These are phyloP conservation scores for Exsudoporus frostii DNA, from an alignment of 768 basidiomycete species.

Conservation along the genomic window DNA sequence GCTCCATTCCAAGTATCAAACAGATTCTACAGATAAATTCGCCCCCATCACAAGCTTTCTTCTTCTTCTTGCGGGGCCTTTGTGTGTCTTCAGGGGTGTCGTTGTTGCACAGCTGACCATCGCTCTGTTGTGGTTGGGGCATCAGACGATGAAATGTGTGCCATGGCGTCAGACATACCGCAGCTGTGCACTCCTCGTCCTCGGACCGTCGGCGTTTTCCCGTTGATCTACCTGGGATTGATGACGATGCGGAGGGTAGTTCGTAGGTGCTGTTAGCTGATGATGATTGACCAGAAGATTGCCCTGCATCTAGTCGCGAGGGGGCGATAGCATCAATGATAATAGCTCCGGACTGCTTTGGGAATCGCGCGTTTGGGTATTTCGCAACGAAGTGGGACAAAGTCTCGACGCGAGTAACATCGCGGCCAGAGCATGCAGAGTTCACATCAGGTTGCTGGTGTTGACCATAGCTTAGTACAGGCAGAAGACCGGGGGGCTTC, in stretches of 20 bases:
- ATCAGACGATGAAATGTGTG: neutral
- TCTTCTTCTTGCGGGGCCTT: neutral
- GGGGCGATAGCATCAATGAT: fast-evolving
- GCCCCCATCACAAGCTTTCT: neutral
- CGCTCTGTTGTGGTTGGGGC: neutral
- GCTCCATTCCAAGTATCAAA: neutral
- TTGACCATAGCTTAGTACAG: neutral
- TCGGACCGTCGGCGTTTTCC: neutral
- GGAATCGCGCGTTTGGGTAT: neutral
- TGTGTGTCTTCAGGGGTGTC: neutral
- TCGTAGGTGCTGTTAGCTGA: neutral
- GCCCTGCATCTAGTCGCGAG: too few species aligned
- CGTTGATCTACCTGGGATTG: fast-evolving
- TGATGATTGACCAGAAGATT: neutral
- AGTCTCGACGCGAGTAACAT: neutral
- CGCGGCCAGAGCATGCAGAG: neutral
- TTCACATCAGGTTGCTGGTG: neutral
- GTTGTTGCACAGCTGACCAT: neutral
- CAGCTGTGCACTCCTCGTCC: too few species aligned
- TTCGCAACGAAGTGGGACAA: fast-evolving
- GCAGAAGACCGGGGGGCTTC: too few species aligned
- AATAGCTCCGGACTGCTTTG: fast-evolving
- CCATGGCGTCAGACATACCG: neutral
- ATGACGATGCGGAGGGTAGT: neutral
- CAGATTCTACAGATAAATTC: neutral